Evolutionary conservation across 164 flowering plant genomes (phyloP).

Genomic region (Magnolia changhungtana): DNA sequence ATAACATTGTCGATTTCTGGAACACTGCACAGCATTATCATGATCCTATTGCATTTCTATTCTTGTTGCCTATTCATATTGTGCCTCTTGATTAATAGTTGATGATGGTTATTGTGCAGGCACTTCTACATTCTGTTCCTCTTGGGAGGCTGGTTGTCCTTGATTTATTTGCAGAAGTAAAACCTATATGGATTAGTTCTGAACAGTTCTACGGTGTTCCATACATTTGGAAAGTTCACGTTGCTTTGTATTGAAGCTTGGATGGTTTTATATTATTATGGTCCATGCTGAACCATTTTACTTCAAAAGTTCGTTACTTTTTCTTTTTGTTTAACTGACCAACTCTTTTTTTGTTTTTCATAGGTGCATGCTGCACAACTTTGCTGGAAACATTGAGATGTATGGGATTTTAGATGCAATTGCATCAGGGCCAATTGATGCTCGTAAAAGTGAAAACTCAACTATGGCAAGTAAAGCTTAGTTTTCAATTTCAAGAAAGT

Average conservation of each 20-base stretch:
- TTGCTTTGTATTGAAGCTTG: not conserved
- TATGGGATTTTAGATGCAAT: constrained; percentile 68
- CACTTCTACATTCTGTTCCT: constrained; percentile 78
- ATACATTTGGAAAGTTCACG: constrained; percentile 59
- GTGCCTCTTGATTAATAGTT: constrained; percentile 2
- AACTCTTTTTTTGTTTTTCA: constrained; percentile 6
- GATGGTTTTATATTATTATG: not conserved
- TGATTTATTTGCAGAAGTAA: constrained; percentile 81
- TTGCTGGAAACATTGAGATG: constrained; percentile 83
- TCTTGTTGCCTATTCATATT: not conserved
- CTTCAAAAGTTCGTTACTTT: not conserved
- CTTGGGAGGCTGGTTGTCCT: constrained; percentile 67
- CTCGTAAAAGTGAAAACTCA: constrained; percentile 61
- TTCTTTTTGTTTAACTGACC: not conserved
- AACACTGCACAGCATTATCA: too few species aligned
- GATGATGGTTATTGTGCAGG: constrained; percentile 36
- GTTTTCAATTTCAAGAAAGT: not conserved
- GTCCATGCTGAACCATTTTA: not conserved
- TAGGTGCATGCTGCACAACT: constrained; percentile 88
- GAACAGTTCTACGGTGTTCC: constrained; percentile 79
- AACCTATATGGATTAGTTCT: constrained; percentile 64
- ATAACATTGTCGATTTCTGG: too few species aligned
- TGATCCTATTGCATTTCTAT: not conserved
- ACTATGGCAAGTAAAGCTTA: constrained; percentile 51
- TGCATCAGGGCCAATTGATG: constrained; percentile 70